Evolutionary conservation across 306 rosid species (phyloP), one percentile per base, ranked within the genome.

Genomic region (Vicia faba): DNA sequence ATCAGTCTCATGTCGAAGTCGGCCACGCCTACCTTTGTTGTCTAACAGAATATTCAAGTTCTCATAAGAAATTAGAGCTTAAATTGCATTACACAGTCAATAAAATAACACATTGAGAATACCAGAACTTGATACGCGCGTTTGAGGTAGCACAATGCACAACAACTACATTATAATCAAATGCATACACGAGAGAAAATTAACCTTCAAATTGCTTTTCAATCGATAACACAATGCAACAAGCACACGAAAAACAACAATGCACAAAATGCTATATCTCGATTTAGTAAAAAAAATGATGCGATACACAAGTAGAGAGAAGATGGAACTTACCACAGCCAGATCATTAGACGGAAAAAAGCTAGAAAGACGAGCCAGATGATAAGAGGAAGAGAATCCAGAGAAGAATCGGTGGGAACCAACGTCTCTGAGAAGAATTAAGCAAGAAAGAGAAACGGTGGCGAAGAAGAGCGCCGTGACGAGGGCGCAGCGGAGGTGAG

Each of bases 361-460:
- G 68, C 55, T 67, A 8, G 85, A 77, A 4, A 77, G 54, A 36
- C 69, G 26, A 61, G 83, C 48, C 1, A 46, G 28, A n/a, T 53
- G 28, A 64, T 71, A 66, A 50, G 88, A 25, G 64, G 83, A 70
- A 57, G 80, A 75, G 43, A 86, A 77, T 43, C 53, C 67, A 28
- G 81, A 78, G 39, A 85, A 73, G 68, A 85, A 73, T 25, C 79
- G 78, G 61, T 70, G 61, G 38, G 95, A 82, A 16, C 73, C 57
- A 35, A 76, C 20, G 61, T 84, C 88, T 70, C 80, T 45, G 61
- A 84, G 40, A 59, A 91, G 64, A 20, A 86, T 44, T 49, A 86
- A 49, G 68, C 81, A 84, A 13, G 79, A 82, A 78, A 88, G 84
- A 59, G 80, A 85, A 36, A 83, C 70, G 43, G 78, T 58, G 25